These are phyloP conservation scores for Zea mays DNA, from an alignment of 176 grass and related monocot genomes.

Conservation along the genomic window DNA sequence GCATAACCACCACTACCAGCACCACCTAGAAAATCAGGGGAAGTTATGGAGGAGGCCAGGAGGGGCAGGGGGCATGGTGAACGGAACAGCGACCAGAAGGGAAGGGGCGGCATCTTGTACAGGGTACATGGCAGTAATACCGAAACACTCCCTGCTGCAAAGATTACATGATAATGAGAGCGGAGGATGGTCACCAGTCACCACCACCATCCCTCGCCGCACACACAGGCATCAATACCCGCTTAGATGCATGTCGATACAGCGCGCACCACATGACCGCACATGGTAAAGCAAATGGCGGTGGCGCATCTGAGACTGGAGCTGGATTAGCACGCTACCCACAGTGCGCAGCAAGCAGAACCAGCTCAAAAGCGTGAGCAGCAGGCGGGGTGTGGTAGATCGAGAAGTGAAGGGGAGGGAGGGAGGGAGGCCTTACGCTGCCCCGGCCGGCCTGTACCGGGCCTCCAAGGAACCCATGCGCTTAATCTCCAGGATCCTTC, in stretches of 20 bases:
- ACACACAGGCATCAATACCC: not conserved
- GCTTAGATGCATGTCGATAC: constrained; percentile 35
- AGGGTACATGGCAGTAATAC: constrained; percentile 12
- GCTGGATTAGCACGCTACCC: constrained; percentile 34
- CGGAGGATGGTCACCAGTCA: not conserved
- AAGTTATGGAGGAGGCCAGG: constrained; percentile 18
- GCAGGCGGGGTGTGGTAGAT: not conserved
- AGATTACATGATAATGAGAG: not conserved
- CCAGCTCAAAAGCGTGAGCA: constrained; percentile 24
- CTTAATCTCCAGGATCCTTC: constrained; percentile 7
- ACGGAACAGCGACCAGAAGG: constrained; percentile 16
- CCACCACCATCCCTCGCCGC: not conserved
- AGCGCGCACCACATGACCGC: constrained; percentile 40
- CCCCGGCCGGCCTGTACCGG: constrained; percentile 60
- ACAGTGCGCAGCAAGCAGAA: not conserved
- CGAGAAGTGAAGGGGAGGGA: not conserved
- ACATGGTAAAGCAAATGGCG: constrained; percentile 36
- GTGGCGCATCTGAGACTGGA: constrained; percentile 21
- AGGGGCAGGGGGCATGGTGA: not conserved
- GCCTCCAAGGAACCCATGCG: constrained; percentile 60
- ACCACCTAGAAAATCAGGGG: constrained; percentile 41
- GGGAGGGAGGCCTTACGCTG: constrained; percentile 45
- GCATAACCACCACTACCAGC: constrained; percentile 24
- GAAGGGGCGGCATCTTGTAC: constrained; percentile 40
- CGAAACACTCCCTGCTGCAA: not conserved